Conservation (phyloP, 805 yeast species). For the Candida lessepsii region DNA sequence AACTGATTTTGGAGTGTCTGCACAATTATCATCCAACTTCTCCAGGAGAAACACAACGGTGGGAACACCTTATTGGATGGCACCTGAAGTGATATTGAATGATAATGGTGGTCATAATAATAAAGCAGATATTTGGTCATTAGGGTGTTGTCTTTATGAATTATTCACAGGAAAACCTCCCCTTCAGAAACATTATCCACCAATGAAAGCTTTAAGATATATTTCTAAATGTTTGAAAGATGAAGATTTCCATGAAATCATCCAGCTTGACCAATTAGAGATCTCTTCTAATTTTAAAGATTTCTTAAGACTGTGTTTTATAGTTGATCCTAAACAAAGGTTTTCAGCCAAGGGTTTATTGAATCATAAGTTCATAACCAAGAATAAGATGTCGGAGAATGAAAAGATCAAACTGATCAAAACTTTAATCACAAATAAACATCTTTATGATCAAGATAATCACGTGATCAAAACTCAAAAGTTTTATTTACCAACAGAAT, state of each 20-base stretch:
- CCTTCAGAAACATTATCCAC: conserved; percentile 38
- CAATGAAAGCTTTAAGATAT: conserved; percentile 44
- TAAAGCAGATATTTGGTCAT: conserved; percentile 76
- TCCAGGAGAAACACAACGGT: conserved; percentile 45
- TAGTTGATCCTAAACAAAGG: conserved; percentile 31
- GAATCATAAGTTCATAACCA: conserved; percentile 33
- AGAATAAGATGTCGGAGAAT: conserved; percentile 9
- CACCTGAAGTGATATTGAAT: conserved; percentile 57
- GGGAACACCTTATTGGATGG: conserved; percentile 67
- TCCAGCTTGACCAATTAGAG: conserved; percentile 22
- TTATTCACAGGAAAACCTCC: conserved; percentile 75
- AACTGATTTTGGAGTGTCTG: conserved; percentile 47
- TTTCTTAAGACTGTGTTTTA: conserved; percentile 34
- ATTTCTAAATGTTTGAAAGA: conserved; percentile 32
- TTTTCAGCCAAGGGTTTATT: conserved; percentile 31
- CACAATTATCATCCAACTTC: conserved; percentile 42
- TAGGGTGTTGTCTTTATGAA: conserved; percentile 78
- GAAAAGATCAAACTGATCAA: conserved; percentile 22
- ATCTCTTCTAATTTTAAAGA: conserved; percentile 28
- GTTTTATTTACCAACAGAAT: conserved; percentile 39
- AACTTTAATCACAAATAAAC: conserved; percentile 33
- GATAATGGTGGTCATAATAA: conserved; percentile 54
- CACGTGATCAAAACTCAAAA: conserved; percentile 29
- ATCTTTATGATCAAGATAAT: conserved; percentile 40
- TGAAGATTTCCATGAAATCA: conserved; percentile 30